Conservation (phyloP, 495 filamentous ascomycete genomes). For the Aspergillus egyptiacus region DNA sequence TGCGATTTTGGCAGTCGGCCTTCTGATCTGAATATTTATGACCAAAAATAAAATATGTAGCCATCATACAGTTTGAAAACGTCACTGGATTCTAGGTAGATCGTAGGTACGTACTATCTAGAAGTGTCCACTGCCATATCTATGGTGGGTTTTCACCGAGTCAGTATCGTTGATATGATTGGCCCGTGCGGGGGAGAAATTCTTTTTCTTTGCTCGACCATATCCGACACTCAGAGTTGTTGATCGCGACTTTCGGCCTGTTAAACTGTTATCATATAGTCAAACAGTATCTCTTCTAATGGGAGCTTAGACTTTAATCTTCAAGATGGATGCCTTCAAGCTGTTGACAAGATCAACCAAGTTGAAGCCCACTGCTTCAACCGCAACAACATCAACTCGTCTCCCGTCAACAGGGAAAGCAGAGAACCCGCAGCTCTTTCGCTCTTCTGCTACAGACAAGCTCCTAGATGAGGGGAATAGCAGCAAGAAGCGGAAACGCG, state of each 20-base stretch:
- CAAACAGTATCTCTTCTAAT: conserved; percentile 11
- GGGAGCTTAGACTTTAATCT: neutral
- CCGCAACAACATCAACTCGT: conserved; percentile 22
- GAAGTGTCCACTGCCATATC: neutral
- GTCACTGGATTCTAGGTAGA: too few relatives aligned
- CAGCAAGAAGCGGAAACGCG: conserved; percentile 39
- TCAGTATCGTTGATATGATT: conserved; percentile 32
- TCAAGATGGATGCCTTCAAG: conserved; percentile 50
- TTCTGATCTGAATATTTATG: too few relatives aligned
- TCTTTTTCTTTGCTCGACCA: conserved; percentile 19
- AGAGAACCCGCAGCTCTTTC: conserved; percentile 51
- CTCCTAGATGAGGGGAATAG: conserved; percentile 28
- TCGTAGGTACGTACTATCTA: too few relatives aligned
- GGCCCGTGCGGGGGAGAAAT: conserved; percentile 34
- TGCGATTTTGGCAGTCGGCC: too few relatives aligned
- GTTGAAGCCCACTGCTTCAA: conserved; percentile 32
- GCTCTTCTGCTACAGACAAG: conserved; percentile 30
- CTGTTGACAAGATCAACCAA: conserved; percentile 51
- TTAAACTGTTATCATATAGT: too few relatives aligned
- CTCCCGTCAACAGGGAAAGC: conserved; percentile 47
- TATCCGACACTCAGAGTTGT: too few relatives aligned
- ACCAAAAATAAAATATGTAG: too few relatives aligned
- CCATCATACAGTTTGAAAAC: too few relatives aligned
- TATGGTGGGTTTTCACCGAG: neutral
- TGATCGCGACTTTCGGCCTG: too few relatives aligned